phyloP scores from a whole-genome alignment of 2,329 filamentous ascomycete genomes.

The Trichoderma afroharzianum region DNA sequence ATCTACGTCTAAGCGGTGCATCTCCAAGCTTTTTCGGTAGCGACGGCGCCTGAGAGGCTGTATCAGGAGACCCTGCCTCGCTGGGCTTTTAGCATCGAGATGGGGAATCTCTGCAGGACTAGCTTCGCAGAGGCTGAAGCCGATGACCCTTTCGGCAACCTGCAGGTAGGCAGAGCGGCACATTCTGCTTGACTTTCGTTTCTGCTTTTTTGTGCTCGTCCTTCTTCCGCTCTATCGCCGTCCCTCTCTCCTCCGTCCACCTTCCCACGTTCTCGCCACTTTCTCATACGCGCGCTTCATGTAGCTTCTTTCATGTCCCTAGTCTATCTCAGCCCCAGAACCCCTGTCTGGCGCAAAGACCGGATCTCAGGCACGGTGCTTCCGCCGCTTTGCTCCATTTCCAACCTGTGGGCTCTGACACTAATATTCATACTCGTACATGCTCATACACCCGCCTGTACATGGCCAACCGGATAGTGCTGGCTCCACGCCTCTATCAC shows the following conservation, averaged over 20 bases:
- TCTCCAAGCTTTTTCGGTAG: neutral
- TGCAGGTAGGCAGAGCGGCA: neutral
- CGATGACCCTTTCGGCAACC: neutral
- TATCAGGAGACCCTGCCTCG: neutral
- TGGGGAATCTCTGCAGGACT: neutral
- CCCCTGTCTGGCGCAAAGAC: neutral
- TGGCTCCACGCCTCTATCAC: conserved; percentile 12
- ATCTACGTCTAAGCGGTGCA: neutral
- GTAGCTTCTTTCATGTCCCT: neutral
- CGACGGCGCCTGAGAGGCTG: neutral
- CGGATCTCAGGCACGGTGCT: neutral
- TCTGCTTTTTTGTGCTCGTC: neutral
- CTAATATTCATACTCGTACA: neutral
- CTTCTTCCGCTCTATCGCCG: neutral
- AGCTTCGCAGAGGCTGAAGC: neutral
- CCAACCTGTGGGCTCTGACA: neutral
- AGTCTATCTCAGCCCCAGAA: neutral
- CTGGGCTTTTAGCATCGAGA: neutral
- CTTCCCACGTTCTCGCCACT: neutral
- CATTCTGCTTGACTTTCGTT: neutral
- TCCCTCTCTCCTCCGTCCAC: neutral
- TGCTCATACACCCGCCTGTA: neutral
- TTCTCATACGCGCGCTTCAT: neutral
- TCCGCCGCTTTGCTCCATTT: neutral
- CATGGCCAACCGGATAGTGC: neutral